A percentile compares a stretch with the other conserved stretches of the same genome.
Evolutionary conservation across 2,329 filamentous ascomycete genomes (phyloP).

Genomic region (Capronia americana): DNA sequence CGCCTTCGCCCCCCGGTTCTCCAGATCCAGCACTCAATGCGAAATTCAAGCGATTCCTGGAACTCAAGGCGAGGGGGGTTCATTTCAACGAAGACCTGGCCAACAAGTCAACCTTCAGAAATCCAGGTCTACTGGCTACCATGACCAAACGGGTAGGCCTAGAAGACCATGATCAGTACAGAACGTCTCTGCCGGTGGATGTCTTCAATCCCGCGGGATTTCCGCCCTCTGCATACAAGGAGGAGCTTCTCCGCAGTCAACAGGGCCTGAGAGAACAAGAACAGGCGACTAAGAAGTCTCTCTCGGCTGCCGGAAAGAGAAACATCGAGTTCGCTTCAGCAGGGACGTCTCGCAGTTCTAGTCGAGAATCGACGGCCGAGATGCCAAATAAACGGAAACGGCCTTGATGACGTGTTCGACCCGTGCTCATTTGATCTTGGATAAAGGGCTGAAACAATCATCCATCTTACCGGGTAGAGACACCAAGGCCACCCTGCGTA

Average conservation of each 20-base stretch:
- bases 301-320: slow-evolving; percentile 38
- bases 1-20: slow-evolving; percentile 55
- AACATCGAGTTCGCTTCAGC: slow-evolving; percentile 39
- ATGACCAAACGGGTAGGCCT: slow-evolving; percentile 66
- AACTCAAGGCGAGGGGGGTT: slow-evolving; percentile 65
- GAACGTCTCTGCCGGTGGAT: slow-evolving; percentile 53
- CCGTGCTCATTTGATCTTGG: not conserved
- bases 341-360: slow-evolving; percentile 26
- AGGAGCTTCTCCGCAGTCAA: slow-evolving; percentile 53
- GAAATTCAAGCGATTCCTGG: slow-evolving; percentile 66
- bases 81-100: slow-evolving; percentile 70
- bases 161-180: slow-evolving; percentile 60
- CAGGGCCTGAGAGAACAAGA: slow-evolving; percentile 44
- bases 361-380: slow-evolving; percentile 33
- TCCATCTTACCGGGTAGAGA: not conserved
- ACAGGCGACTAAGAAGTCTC: slow-evolving; percentile 34
- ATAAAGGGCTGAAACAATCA: not conserved
- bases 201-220: slow-evolving; percentile 50
- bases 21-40: slow-evolving; percentile 54
- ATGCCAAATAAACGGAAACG: slow-evolving; percentile 33
- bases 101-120: slow-evolving; percentile 62
- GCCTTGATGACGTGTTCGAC: slow-evolving; percentile 23
- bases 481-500: not conserved
- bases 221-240: slow-evolving; percentile 55
- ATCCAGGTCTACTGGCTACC: slow-evolving; percentile 63